A percentile compares a stretch with the other conserved stretches of the same genome.
Evolutionary conservation across 2,329 filamentous ascomycete species (phyloP).

Genomic region (Cladosporium velox): DNA sequence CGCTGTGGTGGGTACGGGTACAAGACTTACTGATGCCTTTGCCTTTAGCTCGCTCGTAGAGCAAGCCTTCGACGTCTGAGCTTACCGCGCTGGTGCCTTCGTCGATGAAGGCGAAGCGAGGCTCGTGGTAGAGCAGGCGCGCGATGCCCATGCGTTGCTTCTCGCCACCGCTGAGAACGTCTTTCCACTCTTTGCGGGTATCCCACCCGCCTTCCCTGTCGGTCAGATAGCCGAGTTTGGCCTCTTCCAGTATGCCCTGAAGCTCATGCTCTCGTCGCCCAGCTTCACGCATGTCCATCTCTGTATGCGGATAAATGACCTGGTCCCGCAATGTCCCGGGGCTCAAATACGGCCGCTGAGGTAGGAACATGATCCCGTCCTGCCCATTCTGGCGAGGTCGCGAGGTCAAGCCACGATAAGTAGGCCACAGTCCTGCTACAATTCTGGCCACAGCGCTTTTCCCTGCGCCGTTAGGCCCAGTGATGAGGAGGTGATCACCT

Average conservation of each 20-base stretch:
- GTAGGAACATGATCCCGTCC: slow-evolving; percentile 98
- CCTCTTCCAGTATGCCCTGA: slow-evolving; percentile 75
- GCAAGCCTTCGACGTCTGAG: slow-evolving; percentile 86
- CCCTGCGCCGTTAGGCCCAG: slow-evolving; percentile 90
- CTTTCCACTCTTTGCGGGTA: slow-evolving; percentile 96
- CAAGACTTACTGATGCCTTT: slow-evolving; percentile 79
- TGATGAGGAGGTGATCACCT: slow-evolving; percentile 92
- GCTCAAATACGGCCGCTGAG: slow-evolving; percentile 88
- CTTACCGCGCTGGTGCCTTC: slow-evolving; percentile 94
- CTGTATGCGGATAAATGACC: slow-evolving; percentile 95
- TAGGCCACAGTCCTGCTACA: slow-evolving; percentile 90
- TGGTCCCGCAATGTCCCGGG: slow-evolving; percentile 93
- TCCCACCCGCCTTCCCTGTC: slow-evolving; percentile 96
- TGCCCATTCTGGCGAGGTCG: slow-evolving; percentile 69
- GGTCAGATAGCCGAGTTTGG: slow-evolving; percentile 83
- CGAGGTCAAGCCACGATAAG: slow-evolving; percentile 89
- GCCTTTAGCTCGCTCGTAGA: slow-evolving; percentile 92
- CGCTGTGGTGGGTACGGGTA: slow-evolving; percentile 19
- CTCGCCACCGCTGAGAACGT: slow-evolving; percentile 93
- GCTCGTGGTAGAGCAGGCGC: slow-evolving; percentile 89
- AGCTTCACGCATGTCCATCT: slow-evolving; percentile 86
- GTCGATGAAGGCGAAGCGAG: slow-evolving; percentile 89
- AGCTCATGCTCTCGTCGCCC: slow-evolving; percentile 78
- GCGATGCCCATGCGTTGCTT: slow-evolving; percentile 96
- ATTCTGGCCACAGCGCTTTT: slow-evolving; percentile 88